Evolutionary conservation across 768 basidiomycete genomes (phyloP).

Genomic region (Dioszegia hungarica): DNA sequence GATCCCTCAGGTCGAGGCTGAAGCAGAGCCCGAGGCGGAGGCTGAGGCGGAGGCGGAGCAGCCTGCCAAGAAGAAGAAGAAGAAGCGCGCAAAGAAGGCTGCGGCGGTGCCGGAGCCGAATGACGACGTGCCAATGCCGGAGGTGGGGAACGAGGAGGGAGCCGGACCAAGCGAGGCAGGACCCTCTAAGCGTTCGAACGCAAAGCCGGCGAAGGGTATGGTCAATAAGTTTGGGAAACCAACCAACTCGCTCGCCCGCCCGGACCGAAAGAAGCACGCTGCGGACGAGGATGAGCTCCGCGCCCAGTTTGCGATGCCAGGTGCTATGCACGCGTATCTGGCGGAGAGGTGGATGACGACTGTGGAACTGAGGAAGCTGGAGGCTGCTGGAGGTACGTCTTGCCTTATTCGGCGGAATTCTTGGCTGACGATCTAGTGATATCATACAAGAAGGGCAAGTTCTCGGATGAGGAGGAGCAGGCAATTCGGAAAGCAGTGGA

Average conservation of each 20-base stretch:
- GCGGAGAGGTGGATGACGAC: conserved; percentile 18
- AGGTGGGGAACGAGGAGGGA: no score
- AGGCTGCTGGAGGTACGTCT: conserved; percentile 29
- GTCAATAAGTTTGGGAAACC: no score
- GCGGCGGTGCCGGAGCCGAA: background rate
- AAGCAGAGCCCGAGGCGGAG: background rate
- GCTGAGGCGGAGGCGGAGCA: background rate
- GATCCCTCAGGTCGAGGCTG: background rate
- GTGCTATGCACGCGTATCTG: conserved; percentile 18
- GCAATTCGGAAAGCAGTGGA: conserved; percentile 12
- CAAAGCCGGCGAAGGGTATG: no score
- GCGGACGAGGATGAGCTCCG: conserved; percentile 4
- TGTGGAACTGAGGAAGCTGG: conserved; percentile 16
- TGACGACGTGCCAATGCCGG: no score
- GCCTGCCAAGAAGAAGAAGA: background rate
- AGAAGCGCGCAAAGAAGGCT: background rate
- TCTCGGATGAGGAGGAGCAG: conserved; percentile 16
- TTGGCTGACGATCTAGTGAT: conserved; percentile 16
- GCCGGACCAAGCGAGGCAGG: no score
- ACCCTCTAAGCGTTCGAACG: no score
- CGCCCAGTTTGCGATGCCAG: conserved; percentile 1
- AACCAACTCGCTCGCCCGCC: background rate
- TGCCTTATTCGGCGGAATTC: background rate
- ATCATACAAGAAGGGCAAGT: conserved; percentile 27
- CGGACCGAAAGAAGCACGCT: background rate